Base-by-base conservation (phyloP, 225 moss, liverwort and hornwort species). In the Sphagnum contortum region DNA sequence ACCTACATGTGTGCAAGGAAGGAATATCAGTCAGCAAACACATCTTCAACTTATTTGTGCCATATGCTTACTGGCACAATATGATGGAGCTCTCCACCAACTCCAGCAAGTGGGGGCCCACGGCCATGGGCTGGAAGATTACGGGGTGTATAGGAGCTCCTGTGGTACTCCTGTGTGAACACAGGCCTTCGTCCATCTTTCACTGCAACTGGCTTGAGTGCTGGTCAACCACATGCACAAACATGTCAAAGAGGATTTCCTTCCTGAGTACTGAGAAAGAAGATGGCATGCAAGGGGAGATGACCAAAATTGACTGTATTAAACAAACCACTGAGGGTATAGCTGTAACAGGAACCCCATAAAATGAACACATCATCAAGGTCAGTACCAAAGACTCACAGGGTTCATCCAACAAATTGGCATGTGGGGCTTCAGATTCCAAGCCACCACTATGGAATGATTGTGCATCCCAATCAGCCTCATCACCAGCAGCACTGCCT, bases 141-240 rank as follows among this genome's bases (percentile, higher is more conserved):
- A 44, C 98, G 85, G 59, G 82, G 92, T 62, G 86, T 98, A 66
- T 98, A 98, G 46, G 98, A 83, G 70, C 88, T 98, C 74, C 98
- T 85, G 66, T 93, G 98, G 69, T 98, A 93, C 74, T 98, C 98
- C 7, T 98, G 92, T 49, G 85, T 93, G 29, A 93, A 90, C 64
- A 93, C 77, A 60, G 98, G 98, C 64, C 93, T 81, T 66, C 98
- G 77, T 11, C 93, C 93, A 71, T 98, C 98, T 79, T 88, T 98
- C 0, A 90, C 75, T 46, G 92, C 80, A 76, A 83, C 79, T 49
- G 88, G 85, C 71, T 87, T 98, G 10, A 83, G 83, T 29, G 78
- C 76, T 48, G 83, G 76, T 64, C 89, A 63, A 69, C 68, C 66
- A 64, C 72, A 29, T 29, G 29, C 29, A 29, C 29, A 29, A 29